Percentiles rank a stretch among this genome's conserved stretches.
Conservation (phyloP, 2,329 filamentous ascomycete species). For the Epichloe glyceriae region DNA sequence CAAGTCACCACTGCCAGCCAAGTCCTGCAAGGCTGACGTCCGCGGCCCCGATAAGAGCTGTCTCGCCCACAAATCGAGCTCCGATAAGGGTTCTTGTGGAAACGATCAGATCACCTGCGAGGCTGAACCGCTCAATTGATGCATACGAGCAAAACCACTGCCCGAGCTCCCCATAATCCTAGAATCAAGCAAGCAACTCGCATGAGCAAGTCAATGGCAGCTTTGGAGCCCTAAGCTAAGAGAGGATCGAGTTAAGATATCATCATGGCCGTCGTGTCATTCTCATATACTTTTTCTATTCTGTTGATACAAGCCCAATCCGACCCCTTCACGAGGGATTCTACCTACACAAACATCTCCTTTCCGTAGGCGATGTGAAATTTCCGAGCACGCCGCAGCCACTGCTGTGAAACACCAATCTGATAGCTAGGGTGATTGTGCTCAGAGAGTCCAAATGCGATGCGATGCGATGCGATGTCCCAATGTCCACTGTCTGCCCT, state of each 20-base stretch:
- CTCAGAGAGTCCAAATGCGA: slow-evolving; percentile 13
- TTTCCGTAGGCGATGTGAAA: neutral
- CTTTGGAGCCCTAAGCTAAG: neutral
- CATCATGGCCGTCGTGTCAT: slow-evolving; percentile 2
- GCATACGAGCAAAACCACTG: neutral
- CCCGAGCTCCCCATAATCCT: no score
- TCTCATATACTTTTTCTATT: slow-evolving; percentile 3
- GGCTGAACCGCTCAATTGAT: neutral
- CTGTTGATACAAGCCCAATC: slow-evolving; percentile 3
- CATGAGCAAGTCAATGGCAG: neutral
- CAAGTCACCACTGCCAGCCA: neutral
- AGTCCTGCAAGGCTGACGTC: neutral
- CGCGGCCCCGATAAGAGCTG: slow-evolving; percentile 5
- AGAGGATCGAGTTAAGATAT: neutral
- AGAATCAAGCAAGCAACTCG: neutral
- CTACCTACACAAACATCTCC: neutral
- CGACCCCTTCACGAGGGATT: neutral
- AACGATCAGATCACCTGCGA: neutral
- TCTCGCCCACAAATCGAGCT: neutral
- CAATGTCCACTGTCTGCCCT: slow-evolving; percentile 8
- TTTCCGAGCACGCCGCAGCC: neutral
- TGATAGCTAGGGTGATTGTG: neutral
- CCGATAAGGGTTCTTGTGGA: slow-evolving; percentile 2
- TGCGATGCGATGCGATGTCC: slow-evolving; percentile 14
- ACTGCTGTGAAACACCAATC: neutral